Percentiles rank a stretch among this genome's conserved stretches.
Evolutionary conservation across 2,329 filamentous ascomycete species (phyloP).

Genomic region (Elsinoe batatas): DNA sequence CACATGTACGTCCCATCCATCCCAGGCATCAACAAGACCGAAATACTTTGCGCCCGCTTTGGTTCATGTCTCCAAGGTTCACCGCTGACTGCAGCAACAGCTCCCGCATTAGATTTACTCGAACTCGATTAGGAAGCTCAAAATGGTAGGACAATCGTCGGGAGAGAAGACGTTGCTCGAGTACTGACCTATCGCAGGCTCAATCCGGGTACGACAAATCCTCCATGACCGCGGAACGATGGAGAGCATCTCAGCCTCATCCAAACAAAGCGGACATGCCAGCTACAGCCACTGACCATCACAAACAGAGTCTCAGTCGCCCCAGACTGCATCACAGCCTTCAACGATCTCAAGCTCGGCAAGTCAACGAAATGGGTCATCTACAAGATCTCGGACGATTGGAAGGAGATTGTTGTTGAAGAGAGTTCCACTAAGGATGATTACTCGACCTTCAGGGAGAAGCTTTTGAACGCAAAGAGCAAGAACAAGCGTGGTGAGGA

Average conservation of each 20-base stretch:
- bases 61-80: slow-evolving; percentile 5
- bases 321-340: slow-evolving; percentile 57
- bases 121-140: not conserved
- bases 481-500: slow-evolving; percentile 55
- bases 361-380: slow-evolving; percentile 75
- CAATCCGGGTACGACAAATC: slow-evolving; percentile 32
- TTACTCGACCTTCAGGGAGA: slow-evolving; percentile 65
- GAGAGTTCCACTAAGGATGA: slow-evolving; percentile 57
- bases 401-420: slow-evolving; percentile 73
- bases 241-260: slow-evolving; percentile 7
- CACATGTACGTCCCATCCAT: not conserved
- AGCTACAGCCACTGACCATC: slow-evolving; percentile 5
- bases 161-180: not conserved
- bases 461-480: slow-evolving; percentile 62
- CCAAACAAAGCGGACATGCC: not conserved
- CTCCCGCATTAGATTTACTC: not conserved
- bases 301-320: slow-evolving; percentile 56
- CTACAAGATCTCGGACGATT: slow-evolving; percentile 77
- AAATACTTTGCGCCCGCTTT: not conserved
- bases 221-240: slow-evolving; percentile 11
- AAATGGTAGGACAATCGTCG: not conserved
- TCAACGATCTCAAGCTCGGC: slow-evolving; percentile 74
- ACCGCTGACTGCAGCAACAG: slow-evolving; percentile 14
- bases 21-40: not conserved
- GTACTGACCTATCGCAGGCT: slow-evolving; percentile 24